Evolutionary conservation across 1,284 basidiomycete species (phyloP).

Genomic region (Apiotrichum montevideense): DNA sequence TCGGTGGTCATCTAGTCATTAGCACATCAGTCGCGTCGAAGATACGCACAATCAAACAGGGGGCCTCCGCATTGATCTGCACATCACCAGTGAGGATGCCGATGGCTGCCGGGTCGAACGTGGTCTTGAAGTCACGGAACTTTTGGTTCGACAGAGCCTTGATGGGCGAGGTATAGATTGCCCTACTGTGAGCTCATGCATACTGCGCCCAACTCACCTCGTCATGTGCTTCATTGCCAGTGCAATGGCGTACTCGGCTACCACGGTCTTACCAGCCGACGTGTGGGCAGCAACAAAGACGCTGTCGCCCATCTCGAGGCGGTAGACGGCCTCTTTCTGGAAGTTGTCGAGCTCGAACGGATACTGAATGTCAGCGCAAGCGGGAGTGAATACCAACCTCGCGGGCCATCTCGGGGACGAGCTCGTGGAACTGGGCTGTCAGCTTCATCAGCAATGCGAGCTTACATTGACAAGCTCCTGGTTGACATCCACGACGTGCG

Average conservation of each 20-base stretch:
- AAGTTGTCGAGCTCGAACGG: slow-evolving; percentile 82
- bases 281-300: slow-evolving; percentile 98
- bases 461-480: slow-evolving; percentile 69
- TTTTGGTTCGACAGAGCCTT: slow-evolving; percentile 99
- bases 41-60: slow-evolving; percentile 69
- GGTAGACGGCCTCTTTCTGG: slow-evolving; percentile 98
- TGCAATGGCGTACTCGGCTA: slow-evolving; percentile 98
- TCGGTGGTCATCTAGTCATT: slow-evolving; percentile 80
- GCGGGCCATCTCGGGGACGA: slow-evolving; percentile 48
- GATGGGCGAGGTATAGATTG: slow-evolving; percentile 98
- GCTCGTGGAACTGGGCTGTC: slow-evolving; percentile 42
- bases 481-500: slow-evolving; percentile 91
- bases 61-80: slow-evolving; percentile 97
- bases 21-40: no score
- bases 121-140: slow-evolving; percentile 97
- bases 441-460: neutral
- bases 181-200: slow-evolving; percentile 51
- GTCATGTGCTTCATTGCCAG: slow-evolving; percentile 98
- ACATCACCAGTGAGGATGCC: slow-evolving; percentile 98
- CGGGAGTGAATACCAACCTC: slow-evolving; percentile 20
- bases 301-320: slow-evolving; percentile 93
- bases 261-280: slow-evolving; percentile 92
- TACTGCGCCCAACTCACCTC: slow-evolving; percentile 61
- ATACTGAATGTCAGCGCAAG: slow-evolving; percentile 52
- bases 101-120: slow-evolving; percentile 84